Base-by-base conservation (phyloP, 2,329 filamentous ascomycete genomes). In the Diplodia scrobiculata region DNA sequence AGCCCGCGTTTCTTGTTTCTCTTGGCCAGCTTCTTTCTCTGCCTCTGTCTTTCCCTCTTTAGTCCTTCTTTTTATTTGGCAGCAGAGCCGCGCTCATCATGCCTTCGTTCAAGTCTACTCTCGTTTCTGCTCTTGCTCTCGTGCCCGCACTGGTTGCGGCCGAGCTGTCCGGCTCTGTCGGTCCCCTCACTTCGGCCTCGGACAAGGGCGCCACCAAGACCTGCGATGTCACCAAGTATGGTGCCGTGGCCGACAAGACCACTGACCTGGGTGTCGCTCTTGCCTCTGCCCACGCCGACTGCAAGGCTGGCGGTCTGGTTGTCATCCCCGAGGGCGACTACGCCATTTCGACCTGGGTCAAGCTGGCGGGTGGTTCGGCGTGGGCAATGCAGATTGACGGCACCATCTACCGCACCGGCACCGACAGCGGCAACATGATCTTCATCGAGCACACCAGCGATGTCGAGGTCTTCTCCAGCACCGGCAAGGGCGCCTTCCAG, bases 301-400 rank as follows among this genome's bases (percentile, higher is more conserved):
- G 84, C 76, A 70, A 73, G 10, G 83, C 83, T 7, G 84, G 84
- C 45, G 76, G 82, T 3, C 80, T 84, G 17, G 21, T 66, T 11
- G 79, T 83, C 41, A 79, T 85, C 52, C 82, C 83, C 0, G 67
- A 75, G 14, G 83, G 84, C 6, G 77, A 82, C 68, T 85, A 82
- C 72, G 82, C 79, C 5, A 76, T 86, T 68, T 72, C 73, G 7
- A 83, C 79, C 0, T 85, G 81, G 81, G 82, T 83, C 2, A 79
- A 72, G 0, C 73, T 86, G 62, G 79, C 72, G 25, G 78, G 79
- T 14, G 83, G 83, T 17, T 78, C 74, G 13, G 80, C 76, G 10
- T 83, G 80, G 77, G 83, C 82, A 1, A 72, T 86, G 17, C 82
- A 84, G 69, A 75, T 85, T 47, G 84, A 86, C 71, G 84, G 84